phyloP scores from a whole-genome alignment of 495 filamentous ascomycete genomes.

The Penicillium chermesinum region DNA sequence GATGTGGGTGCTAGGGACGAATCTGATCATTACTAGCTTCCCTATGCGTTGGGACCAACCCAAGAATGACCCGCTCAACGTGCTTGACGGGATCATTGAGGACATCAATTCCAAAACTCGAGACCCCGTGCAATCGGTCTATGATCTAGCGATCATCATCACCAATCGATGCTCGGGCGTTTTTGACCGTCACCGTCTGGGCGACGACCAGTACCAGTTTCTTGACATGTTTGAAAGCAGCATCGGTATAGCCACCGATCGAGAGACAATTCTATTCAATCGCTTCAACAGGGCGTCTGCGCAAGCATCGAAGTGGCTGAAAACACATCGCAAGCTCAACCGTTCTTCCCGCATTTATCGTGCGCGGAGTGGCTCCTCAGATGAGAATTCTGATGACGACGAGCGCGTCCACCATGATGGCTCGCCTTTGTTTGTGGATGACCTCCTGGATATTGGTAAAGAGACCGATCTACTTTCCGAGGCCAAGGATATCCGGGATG shows the following conservation, averaged over 20 bases:
- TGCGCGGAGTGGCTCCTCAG: constrained; percentile 5
- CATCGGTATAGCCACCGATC: constrained; percentile 60
- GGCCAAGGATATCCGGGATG: constrained; percentile 67
- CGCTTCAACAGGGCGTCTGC: constrained; percentile 59
- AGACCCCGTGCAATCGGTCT: constrained; percentile 56
- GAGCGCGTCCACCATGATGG: constrained; percentile 24
- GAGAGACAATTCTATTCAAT: constrained; percentile 59
- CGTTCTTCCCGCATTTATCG: constrained; percentile 23
- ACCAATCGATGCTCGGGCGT: constrained; percentile 60
- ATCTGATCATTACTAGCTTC: constrained; percentile 62
- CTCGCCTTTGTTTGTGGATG: constrained; percentile 54
- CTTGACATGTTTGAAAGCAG: constrained; percentile 68
- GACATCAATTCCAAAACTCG: constrained; percentile 66
- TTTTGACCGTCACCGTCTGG: constrained; percentile 59
- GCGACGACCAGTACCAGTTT: constrained; percentile 62
- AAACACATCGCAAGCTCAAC: constrained; percentile 51
- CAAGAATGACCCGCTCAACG: constrained; percentile 60
- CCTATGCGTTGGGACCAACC: constrained; percentile 67
- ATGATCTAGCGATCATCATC: constrained; percentile 62
- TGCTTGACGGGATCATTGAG: constrained; percentile 61
- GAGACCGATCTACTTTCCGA: constrained; percentile 63
- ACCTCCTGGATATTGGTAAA: constrained; percentile 60
- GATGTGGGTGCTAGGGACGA: constrained; percentile 64
- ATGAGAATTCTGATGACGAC: constrained; percentile 5
- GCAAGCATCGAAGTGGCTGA: constrained; percentile 57